phyloP scores from a whole-genome alignment of 2,329 filamentous ascomycete genomes.

The Allantophomopsis lycopodina region DNA sequence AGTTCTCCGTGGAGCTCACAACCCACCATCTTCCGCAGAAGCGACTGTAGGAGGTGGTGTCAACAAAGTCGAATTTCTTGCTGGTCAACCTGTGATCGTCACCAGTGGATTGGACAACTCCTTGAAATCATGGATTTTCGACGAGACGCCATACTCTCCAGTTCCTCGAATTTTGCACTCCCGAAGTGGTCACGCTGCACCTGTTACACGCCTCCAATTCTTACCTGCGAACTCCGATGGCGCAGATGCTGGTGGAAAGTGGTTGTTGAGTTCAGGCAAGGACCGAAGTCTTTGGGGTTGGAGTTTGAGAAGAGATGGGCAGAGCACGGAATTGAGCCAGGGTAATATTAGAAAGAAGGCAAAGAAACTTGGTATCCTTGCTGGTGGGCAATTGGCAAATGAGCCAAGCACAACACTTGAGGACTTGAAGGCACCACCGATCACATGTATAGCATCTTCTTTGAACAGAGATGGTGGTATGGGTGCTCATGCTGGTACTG shows the following conservation, averaged over 20 bases:
- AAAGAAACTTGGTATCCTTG: slow-evolving; percentile 69
- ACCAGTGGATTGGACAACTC: slow-evolving; percentile 90
- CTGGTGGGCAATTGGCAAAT: slow-evolving; percentile 37
- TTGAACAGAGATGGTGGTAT: slow-evolving; percentile 92
- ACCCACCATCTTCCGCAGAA: slow-evolving; percentile 43
- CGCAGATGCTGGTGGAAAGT: slow-evolving; percentile 78
- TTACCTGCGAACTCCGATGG: slow-evolving; percentile 82
- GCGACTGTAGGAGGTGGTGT: slow-evolving; percentile 58
- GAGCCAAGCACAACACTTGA: slow-evolving; percentile 54
- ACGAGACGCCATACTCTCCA: slow-evolving; percentile 79
- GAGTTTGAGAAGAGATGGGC: slow-evolving; percentile 86
- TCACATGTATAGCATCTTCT: slow-evolving; percentile 82
- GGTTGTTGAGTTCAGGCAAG: slow-evolving; percentile 78
- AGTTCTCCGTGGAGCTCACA: slow-evolving; percentile 77
- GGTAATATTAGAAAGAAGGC: slow-evolving; percentile 79
- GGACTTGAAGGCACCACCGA: slow-evolving; percentile 76
- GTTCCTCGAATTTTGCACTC: slow-evolving; percentile 75
- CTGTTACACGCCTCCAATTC: slow-evolving; percentile 72
- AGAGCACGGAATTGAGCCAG: slow-evolving; percentile 87
- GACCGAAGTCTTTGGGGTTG: slow-evolving; percentile 94
- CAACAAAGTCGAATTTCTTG: slow-evolving; percentile 77
- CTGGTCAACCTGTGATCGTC: slow-evolving; percentile 78
- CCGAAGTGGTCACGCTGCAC: slow-evolving; percentile 77
- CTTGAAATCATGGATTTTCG: slow-evolving; percentile 92
- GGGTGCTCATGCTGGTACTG: slow-evolving; percentile 66